Evolutionary conservation across 805 yeast genomes (phyloP).

Genomic region (Zygotorulaspora florentina): DNA sequence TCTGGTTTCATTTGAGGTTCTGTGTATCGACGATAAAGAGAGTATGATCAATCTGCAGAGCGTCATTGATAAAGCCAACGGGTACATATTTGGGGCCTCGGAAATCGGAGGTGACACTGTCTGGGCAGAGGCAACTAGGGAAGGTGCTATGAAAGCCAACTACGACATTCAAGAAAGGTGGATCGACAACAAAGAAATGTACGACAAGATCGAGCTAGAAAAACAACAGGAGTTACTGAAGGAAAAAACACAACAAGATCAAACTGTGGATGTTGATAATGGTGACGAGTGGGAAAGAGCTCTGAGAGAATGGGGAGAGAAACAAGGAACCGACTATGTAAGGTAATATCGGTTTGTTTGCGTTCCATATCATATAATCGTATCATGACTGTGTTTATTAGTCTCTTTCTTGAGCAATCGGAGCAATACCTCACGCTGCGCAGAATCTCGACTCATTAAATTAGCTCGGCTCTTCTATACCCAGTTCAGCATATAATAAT

Average conservation of each 20-base stretch:
- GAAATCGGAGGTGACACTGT: slow-evolving; percentile 96
- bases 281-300: slow-evolving; percentile 74
- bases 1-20: slow-evolving; percentile 80
- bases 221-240: slow-evolving; percentile 40
- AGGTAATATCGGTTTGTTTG: slow-evolving; percentile 3
- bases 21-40: slow-evolving; percentile 85
- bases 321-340: slow-evolving; percentile 33
- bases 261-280: slow-evolving; percentile 50
- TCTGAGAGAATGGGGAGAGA: slow-evolving; percentile 53
- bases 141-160: slow-evolving; percentile 52
- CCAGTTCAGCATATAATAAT: too few relatives aligned
- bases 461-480: too few relatives aligned
- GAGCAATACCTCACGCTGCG: too few relatives aligned
- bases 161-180: slow-evolving; percentile 91
- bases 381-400: too few relatives aligned
- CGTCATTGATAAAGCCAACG: slow-evolving; percentile 84
- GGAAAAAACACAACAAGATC: slow-evolving; percentile 40
- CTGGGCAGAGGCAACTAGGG: slow-evolving; percentile 95
- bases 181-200: slow-evolving; percentile 77
- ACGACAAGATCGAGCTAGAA: slow-evolving; percentile 61
- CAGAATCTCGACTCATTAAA: too few relatives aligned
- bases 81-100: slow-evolving; percentile 86
- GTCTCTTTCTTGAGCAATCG: too few relatives aligned
- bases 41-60: slow-evolving; percentile 82
- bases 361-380: too few relatives aligned